phyloP scores from a whole-genome alignment of 1,139 yeast genomes.

The Zygosaccharomyces sapae region DNA sequence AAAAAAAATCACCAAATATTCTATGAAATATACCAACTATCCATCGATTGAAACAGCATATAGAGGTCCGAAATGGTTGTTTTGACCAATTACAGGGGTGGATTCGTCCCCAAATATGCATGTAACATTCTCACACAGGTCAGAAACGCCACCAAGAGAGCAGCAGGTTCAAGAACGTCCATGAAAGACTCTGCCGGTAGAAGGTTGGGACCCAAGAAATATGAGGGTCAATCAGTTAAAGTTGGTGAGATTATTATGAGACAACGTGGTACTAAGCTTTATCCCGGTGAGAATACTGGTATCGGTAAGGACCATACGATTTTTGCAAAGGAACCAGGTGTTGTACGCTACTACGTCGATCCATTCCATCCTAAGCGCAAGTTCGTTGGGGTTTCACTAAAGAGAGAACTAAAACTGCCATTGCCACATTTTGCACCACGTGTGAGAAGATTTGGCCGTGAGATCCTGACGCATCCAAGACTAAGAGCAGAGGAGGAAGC shows the following conservation, averaged over 20 bases:
- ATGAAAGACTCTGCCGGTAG: conserved; percentile 96
- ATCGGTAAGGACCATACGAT: conserved; percentile 94
- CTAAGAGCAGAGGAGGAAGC: conserved; percentile 54
- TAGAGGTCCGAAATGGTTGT: neutral
- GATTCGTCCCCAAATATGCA: conserved; percentile 11
- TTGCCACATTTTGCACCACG: conserved; percentile 87
- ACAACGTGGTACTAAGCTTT: conserved; percentile 94
- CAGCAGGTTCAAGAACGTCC: conserved; percentile 88
- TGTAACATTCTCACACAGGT: conserved; percentile 43
- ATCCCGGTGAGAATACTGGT: conserved; percentile 88
- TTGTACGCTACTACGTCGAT: conserved; percentile 82
- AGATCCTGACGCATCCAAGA: conserved; percentile 46
- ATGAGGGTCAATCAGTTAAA: conserved; percentile 58
- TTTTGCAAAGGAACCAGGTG: conserved; percentile 89
- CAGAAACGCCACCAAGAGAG: conserved; percentile 90
- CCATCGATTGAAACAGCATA: neutral
- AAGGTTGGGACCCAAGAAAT: conserved; percentile 83
- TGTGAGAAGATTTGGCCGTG: conserved; percentile 77
- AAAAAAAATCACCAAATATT: neutral
- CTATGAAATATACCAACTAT: neutral
- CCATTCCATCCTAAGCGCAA: conserved; percentile 96
- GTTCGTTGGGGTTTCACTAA: conserved; percentile 82
- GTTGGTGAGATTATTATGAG: conserved; percentile 91
- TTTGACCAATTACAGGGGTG: conserved; percentile 1
- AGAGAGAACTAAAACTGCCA: conserved; percentile 62